Percentiles rank a stretch among this genome's conserved stretches.
Evolutionary conservation across 2,329 filamentous ascomycete species (phyloP).

Genomic region (Apiospora koreana): DNA sequence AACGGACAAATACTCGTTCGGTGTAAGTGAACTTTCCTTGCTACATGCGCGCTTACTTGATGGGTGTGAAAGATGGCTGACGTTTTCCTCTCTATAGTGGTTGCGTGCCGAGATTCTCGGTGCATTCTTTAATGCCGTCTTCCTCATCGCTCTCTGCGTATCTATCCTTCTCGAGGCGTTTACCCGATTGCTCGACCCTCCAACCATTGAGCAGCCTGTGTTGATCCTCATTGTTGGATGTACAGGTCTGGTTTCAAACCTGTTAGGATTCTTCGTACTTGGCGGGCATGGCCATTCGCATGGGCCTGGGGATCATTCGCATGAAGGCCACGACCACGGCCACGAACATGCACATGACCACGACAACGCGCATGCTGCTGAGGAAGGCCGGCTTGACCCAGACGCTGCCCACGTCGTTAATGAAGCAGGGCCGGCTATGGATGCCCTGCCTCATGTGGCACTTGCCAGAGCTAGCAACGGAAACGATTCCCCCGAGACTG

Average conservation of each 20-base stretch:
- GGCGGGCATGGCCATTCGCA: slow-evolving; percentile 91
- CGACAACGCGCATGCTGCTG: slow-evolving; percentile 41
- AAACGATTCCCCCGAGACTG: slow-evolving; percentile 33
- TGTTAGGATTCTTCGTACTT: slow-evolving; percentile 85
- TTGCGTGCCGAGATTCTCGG: slow-evolving; percentile 96
- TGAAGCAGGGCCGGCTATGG: slow-evolving; percentile 58
- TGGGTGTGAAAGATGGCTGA: background rate
- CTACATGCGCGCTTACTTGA: slow-evolving; percentile 34
- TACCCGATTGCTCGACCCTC: slow-evolving; percentile 87
- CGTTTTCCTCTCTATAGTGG: slow-evolving; percentile 59
- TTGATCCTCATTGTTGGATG: slow-evolving; percentile 89
- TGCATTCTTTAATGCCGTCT: slow-evolving; percentile 95
- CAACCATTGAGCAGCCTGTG: slow-evolving; percentile 80
- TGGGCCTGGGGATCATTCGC: slow-evolving; percentile 58
- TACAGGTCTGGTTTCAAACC: slow-evolving; percentile 82
- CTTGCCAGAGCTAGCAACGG: slow-evolving; percentile 48
- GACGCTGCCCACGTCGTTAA: slow-evolving; percentile 49
- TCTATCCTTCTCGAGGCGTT: slow-evolving; percentile 96
- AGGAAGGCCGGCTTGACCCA: slow-evolving; percentile 53
- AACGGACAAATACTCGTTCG: slow-evolving; percentile 93
- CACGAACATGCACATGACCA: slow-evolving; percentile 44
- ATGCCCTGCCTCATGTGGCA: slow-evolving; percentile 64
- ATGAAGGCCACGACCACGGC: slow-evolving; percentile 53
- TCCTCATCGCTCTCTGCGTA: slow-evolving; percentile 92
- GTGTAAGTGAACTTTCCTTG: slow-evolving; percentile 49